phyloP scores from a whole-genome alignment of 495 filamentous ascomycete genomes.

The Penicillium cataractarum region DNA sequence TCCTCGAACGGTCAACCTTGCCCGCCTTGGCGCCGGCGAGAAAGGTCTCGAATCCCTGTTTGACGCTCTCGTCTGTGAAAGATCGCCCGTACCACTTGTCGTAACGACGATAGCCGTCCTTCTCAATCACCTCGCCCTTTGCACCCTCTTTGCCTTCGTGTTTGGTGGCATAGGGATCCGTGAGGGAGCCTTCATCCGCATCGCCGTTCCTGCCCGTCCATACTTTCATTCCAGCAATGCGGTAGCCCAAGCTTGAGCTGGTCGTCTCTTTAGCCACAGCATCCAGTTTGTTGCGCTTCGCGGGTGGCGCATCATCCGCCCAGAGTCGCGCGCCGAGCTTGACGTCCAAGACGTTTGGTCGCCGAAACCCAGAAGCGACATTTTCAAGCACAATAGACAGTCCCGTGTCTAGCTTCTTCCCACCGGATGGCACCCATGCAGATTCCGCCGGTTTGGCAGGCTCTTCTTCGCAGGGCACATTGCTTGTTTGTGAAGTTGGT shows the following conservation, averaged over 20 bases:
- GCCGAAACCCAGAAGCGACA: constrained; percentile 75
- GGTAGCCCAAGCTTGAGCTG: constrained; percentile 76
- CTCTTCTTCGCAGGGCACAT: constrained; percentile 9
- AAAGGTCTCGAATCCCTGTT: constrained; percentile 74
- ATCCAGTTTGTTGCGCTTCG: constrained; percentile 81
- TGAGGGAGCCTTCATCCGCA: constrained; percentile 40
- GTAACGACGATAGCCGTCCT: constrained; percentile 71
- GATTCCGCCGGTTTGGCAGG: constrained; percentile 28
- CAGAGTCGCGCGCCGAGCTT: constrained; percentile 88
- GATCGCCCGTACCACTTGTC: constrained; percentile 86
- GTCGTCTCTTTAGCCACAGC: constrained; percentile 79
- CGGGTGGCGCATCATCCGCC: constrained; percentile 76
- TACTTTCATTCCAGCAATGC: constrained; percentile 92
- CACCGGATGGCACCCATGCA: constrained; percentile 51
- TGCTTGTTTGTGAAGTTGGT: constrained; percentile 12
- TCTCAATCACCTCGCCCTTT: constrained; percentile 43
- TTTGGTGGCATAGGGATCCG: constrained; percentile 47
- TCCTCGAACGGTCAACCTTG: constrained; percentile 49
- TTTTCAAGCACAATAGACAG: constrained; percentile 87
- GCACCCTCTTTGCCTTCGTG: constrained; percentile 43
- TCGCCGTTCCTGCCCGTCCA: constrained; percentile 68
- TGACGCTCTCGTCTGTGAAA: constrained; percentile 71
- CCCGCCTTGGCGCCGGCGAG: constrained; percentile 67
- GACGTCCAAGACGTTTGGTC: constrained; percentile 91
- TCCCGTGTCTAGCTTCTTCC: constrained; percentile 68